Percentiles rank a stretch among this genome's conserved stretches.
Conservation (phyloP, 1,139 yeast genomes). For the Saccharomyces hybrid region DNA sequence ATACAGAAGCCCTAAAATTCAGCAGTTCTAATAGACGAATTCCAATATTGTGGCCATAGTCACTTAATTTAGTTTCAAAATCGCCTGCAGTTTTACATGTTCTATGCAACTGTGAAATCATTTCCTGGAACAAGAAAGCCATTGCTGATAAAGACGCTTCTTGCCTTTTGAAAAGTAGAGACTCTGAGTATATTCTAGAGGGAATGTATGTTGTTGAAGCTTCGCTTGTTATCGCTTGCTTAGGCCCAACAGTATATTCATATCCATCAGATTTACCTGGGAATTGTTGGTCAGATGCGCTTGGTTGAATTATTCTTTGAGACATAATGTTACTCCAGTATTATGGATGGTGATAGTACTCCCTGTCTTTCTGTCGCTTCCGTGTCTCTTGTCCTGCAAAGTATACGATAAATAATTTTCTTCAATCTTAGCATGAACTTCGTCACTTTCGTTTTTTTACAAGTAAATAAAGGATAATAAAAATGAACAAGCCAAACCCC, state of each 20-base stretch:
- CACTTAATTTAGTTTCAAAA: slow-evolving; percentile 65
- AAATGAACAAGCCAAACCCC: not conserved
- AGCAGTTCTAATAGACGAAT: slow-evolving; percentile 50
- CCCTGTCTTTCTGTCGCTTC: not conserved
- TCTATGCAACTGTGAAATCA: slow-evolving; percentile 23
- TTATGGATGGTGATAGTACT: not conserved
- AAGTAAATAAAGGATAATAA: not conserved
- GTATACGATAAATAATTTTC: not conserved
- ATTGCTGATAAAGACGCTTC: slow-evolving; percentile 32
- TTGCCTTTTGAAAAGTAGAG: slow-evolving; percentile 25
- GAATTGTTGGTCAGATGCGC: not conserved
- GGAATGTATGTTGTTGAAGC: not conserved
- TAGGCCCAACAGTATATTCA: not conserved
- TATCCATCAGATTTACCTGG: not conserved
- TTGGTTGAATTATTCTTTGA: not conserved
- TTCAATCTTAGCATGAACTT: not conserved
- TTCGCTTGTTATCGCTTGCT: not conserved
- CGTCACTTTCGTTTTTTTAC: not conserved
- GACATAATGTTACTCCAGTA: not conserved
- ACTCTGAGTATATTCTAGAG: slow-evolving; percentile 9
- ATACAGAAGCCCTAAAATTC: slow-evolving; percentile 43
- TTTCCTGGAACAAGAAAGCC: slow-evolving; percentile 28
- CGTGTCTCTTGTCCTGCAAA: not conserved
- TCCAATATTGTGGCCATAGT: slow-evolving; percentile 70
- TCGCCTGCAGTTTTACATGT: slow-evolving; percentile 31